Evolutionary conservation across 2,329 filamentous ascomycete species (phyloP).

Genomic region (Metarhizium guizhouense): DNA sequence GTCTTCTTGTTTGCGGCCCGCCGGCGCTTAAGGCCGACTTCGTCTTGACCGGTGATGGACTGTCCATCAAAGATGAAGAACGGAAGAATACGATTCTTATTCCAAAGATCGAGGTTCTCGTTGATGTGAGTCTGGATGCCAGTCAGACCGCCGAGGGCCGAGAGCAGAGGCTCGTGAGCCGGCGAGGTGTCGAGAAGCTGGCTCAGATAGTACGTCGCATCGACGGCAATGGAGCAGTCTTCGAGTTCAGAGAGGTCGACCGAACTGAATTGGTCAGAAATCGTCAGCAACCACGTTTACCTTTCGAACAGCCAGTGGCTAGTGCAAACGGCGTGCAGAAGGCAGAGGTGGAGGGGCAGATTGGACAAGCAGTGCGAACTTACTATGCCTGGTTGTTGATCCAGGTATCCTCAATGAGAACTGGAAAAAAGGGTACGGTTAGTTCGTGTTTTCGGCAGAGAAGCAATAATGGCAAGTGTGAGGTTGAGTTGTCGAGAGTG

Average conservation of each 20-base stretch:
- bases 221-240: conserved; percentile 70
- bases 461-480: neutral
- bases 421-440: conserved; percentile 12
- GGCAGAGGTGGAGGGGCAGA: neutral
- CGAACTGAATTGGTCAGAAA: conserved; percentile 27
- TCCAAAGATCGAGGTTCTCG: conserved; percentile 65
- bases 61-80: conserved; percentile 91
- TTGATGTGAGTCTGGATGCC: conserved; percentile 69
- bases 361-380: conserved; percentile 2
- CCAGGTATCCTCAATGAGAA: conserved; percentile 30
- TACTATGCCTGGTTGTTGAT: conserved; percentile 30
- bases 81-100: conserved; percentile 60
- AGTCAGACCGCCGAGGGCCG: conserved; percentile 82
- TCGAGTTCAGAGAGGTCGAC: conserved; percentile 62
- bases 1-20: conserved; percentile 61
- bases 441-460: conserved; percentile 1
- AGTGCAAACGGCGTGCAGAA: neutral
- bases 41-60: conserved; percentile 66
- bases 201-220: conserved; percentile 83
- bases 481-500: conserved; percentile 3
- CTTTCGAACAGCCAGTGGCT: neutral
- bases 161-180: conserved; percentile 77
- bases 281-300: neutral
- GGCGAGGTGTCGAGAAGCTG: conserved; percentile 62
- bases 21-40: conserved; percentile 55